Base-by-base conservation (phyloP, 768 basidiomycete genomes). In the Psilocybe cyanescens region DNA sequence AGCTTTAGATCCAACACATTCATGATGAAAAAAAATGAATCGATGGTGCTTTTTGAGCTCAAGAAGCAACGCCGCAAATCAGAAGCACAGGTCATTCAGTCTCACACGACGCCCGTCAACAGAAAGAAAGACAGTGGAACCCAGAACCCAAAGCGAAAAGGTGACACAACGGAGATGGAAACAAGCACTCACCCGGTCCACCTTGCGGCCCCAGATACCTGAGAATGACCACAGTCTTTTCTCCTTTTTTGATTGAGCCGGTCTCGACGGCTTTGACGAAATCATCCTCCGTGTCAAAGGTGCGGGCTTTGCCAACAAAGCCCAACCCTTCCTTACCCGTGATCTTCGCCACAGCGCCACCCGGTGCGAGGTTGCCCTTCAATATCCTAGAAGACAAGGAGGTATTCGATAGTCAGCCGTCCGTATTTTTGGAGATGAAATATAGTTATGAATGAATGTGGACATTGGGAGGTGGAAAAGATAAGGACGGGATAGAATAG, bases 131-230 rank as follows among this genome's bases (percentile, higher is more conserved):
- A 51, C 49, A 16, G 33, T 35, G 33, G 33, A 31, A 31, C 49
- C 28, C 28, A 51, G 7, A 14, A n/a, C 28, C 24, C 14, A 51
- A 14, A 51, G 29, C 14, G 5, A 30, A 41, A 30, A 37, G 46
- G 39, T 16, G 28, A 29, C 55, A 59, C 24, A 57, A 17, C n/a
- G 33, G 29, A 30, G 12, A 39, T 33, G 7, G 57, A 46, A 55
- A 45, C 47, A 53, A 35, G 39, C 17, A 76, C 88, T 76, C 63
- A 91, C 94, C 94, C 35, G 97, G 97, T 60, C 97, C 97, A 63
- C 97, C 97, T 79, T 94, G 91, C 30, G 97, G 97, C 51, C 97
- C 97, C 66, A 99, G 88, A 74, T 99, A 99, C 51, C 97, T 84
- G 72, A 99, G 80, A 58, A 99, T 92, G 58, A 91, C 93, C 16